phyloP scores from a whole-genome alignment of 2,329 filamentous ascomycete species.

The Cladophialophora immunda region DNA sequence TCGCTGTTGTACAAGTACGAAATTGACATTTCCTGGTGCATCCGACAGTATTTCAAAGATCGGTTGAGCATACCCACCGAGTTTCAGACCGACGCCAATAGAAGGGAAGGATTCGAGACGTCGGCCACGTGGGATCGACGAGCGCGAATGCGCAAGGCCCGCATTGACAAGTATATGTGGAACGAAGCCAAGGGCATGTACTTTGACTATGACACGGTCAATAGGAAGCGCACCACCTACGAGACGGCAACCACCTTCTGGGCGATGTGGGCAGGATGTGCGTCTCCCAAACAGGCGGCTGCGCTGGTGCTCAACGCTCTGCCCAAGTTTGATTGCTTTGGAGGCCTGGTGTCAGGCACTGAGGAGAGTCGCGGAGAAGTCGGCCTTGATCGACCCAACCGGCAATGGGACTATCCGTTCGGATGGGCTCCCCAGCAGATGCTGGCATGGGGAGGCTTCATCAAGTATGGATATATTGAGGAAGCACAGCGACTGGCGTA shows the following conservation, averaged over 20 bases:
- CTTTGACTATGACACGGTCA: constrained; percentile 93
- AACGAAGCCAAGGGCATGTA: constrained; percentile 92
- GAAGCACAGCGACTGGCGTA: constrained; percentile 91
- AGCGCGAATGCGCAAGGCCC: constrained; percentile 80
- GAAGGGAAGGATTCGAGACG: constrained; percentile 76
- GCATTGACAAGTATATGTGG: constrained; percentile 94
- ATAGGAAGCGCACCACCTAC: constrained; percentile 81
- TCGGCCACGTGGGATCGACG: constrained; percentile 91
- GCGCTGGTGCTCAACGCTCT: constrained; percentile 81
- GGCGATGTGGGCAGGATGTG: constrained; percentile 94
- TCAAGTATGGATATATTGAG: constrained; percentile 89
- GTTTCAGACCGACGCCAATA: constrained; percentile 74
- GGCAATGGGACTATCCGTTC: constrained; percentile 98
- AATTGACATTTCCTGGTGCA: constrained; percentile 86
- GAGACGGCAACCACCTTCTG: constrained; percentile 95
- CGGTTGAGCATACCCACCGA: constrained; percentile 81
- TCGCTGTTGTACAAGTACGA: constrained; percentile 97
- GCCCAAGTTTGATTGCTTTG: constrained; percentile 86
- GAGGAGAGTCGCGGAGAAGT: constrained; percentile 85
- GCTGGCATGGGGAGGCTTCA: constrained; percentile 91
- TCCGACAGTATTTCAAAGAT: constrained; percentile 85
- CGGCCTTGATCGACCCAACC: constrained; percentile 83
- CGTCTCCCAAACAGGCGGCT: constrained; percentile 85
- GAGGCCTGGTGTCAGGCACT: constrained; percentile 88
- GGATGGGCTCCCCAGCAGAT: constrained; percentile 99